These are phyloP conservation scores for Dalechampia spathulata DNA, from an alignment of 441 rosid genomes.

Conservation along the genomic window DNA sequence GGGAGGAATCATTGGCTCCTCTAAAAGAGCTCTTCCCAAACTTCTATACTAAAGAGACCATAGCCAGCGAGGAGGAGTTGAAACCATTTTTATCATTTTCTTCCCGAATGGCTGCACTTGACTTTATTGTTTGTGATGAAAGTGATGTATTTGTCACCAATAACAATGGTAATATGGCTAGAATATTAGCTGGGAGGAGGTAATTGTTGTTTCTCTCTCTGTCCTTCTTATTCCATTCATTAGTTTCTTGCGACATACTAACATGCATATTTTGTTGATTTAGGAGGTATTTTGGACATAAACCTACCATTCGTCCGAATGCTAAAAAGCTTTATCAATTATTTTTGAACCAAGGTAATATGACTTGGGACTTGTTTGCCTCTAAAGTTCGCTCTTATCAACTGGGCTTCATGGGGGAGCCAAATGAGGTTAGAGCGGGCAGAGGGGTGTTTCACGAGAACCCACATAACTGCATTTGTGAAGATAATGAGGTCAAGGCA, in stretches of 20 bases:
- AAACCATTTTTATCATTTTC: conserved; percentile 65
- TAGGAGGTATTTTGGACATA: conserved; percentile 96
- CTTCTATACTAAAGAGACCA: conserved; percentile 76
- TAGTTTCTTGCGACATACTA: neutral
- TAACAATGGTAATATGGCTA: conserved; percentile 99
- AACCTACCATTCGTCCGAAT: conserved; percentile 91
- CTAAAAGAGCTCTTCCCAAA: conserved; percentile 85
- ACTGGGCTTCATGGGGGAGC: conserved; percentile 93
- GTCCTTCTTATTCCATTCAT: neutral
- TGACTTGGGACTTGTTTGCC: conserved; percentile 85
- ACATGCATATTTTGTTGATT: conserved; percentile 8
- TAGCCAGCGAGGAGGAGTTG: conserved; percentile 74
- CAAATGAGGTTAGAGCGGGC: conserved; percentile 90
- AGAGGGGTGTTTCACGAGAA: conserved; percentile 99
- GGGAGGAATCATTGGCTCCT: conserved; percentile 80
- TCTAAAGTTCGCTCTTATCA: conserved; percentile 66
- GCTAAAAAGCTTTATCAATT: conserved; percentile 73
- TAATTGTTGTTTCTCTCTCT: conserved; percentile 11
- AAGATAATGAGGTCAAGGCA: conserved; percentile 41
- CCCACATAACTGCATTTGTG: conserved; percentile 84
- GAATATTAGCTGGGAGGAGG: conserved; percentile 94
- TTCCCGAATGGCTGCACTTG: conserved; percentile 98
- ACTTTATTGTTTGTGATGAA: conserved; percentile 91
- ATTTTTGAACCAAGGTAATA: conserved; percentile 54
- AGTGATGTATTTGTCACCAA: conserved; percentile 95